Evolutionary conservation across 805 yeast species (phyloP), one percentile per base, ranked within the genome.

Genomic region (Candida ovalis): DNA sequence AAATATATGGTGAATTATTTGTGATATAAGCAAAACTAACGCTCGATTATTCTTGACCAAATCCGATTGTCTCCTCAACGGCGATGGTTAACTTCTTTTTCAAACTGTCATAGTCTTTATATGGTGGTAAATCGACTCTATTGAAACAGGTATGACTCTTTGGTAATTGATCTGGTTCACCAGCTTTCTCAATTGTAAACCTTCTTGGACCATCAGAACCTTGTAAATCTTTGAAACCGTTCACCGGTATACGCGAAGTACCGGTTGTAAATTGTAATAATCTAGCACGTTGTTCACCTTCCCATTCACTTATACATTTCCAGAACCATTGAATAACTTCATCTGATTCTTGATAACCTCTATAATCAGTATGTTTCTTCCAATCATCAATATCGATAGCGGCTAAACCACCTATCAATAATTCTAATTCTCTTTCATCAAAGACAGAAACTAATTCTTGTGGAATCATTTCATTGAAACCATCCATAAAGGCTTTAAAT

Each of bases 131-230:
- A 73, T 94, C 99, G 46, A 94, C 97, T 73, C 99, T 87, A 74
- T 94, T 94, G 81, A 94, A 94, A 78, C 99, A 94, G 2, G 99
- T 94, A 67, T 94, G 99, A 9, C 97, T 88, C 70, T 94, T 94
- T 40, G 99, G 99, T 61, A 94, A 73, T 72, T 91, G 97, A 62
- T 82, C 84, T 30, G 86, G 63, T 67, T 92, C 98, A 49, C 99
- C 99, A 9, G 98, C 98, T 69, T 91, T 91, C 69, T 94, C 99
- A 67, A 94, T 92, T 6, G 99, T 94, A 70, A 94, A 94, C 66
- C 98, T 82, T 78, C 99, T 87, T 46, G 99, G 99, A 49, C 99
- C 99, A 72, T 94, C 99, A 22, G 96, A 87, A 56, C 99, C 99
- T 72, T 94, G 99, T 60, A 94, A 77, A 70, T 94, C 99, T 69